Conservation (phyloP, 768 basidiomycete genomes). For the Podaxis sp. region DNA sequence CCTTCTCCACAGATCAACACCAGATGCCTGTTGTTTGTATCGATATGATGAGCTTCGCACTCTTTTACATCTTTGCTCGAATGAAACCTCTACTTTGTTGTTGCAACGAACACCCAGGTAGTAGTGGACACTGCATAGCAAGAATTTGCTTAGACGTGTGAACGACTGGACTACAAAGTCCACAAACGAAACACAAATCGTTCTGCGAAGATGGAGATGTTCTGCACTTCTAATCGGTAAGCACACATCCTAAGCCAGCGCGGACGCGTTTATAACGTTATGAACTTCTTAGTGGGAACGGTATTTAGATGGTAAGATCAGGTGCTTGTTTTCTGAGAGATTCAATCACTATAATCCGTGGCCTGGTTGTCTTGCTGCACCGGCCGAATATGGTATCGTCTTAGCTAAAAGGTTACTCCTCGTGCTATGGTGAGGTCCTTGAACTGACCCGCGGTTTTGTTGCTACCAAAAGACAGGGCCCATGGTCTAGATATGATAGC, state of each 20-base stretch:
- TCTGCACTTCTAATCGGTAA: neutral
- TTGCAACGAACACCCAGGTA: too few relatives aligned
- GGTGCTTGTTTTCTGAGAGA: neutral
- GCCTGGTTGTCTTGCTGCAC: neutral
- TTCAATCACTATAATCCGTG: neutral
- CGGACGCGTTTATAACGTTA: neutral
- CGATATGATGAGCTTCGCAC: neutral
- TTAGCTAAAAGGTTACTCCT: neutral
- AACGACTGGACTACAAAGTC: neutral
- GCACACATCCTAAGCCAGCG: neutral
- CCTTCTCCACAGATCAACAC: neutral
- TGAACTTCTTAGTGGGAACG: neutral
- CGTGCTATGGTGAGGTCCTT: neutral
- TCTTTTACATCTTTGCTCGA: neutral
- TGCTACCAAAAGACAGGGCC: neutral
- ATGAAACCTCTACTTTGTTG: neutral
- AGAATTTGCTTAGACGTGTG: neutral
- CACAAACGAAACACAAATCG: neutral
- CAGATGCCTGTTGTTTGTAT: neutral
- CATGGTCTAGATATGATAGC: neutral
- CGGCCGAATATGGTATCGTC: too few relatives aligned
- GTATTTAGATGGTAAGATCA: neutral
- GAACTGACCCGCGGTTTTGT: neutral
- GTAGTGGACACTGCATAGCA: neutral
- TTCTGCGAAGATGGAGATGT: neutral